Conservation (phyloP, 108 stramenopile species). For the Asterionellopsis glacialis region DNA sequence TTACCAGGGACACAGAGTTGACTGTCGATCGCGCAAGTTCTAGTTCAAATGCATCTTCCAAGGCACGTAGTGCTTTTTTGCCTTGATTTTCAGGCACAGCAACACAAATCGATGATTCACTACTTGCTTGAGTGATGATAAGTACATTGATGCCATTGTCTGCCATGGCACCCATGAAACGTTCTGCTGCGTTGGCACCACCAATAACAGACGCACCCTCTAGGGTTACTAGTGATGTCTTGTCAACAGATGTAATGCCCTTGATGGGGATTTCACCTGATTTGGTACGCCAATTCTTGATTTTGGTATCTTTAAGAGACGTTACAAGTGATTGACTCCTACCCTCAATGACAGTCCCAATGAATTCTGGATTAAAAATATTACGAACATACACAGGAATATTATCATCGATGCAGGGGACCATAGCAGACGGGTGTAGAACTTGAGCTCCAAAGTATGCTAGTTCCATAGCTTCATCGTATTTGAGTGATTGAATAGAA, state of each 20-base stretch:
- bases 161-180: constrained; percentile 81
- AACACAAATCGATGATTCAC: constrained; percentile 76
- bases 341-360: constrained; percentile 76
- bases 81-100: constrained; percentile 73
- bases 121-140: constrained; percentile 85
- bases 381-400: constrained; percentile 85
- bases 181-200: constrained; percentile 73
- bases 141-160: constrained; percentile 62
- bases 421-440: constrained; percentile 84
- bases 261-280: constrained; percentile 64
- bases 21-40: constrained; percentile 65
- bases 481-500: constrained; percentile 58
- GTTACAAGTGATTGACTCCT: constrained; percentile 45
- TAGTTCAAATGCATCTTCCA: constrained; percentile 60
- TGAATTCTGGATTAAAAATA: constrained; percentile 79
- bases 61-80: constrained; percentile 42
- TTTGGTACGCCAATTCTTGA: constrained; percentile 54
- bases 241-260: constrained; percentile 80
- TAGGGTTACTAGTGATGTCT: constrained; percentile 68
- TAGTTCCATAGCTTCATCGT: constrained; percentile 89
- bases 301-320: constrained; percentile 28
- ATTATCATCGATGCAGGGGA: constrained; percentile 56
- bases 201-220: constrained; percentile 84
- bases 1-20: constrained; percentile 34
- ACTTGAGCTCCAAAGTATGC: constrained; percentile 92